phyloP scores from a whole-genome alignment of 805 yeast genomes.

The Kluyveromyces starmeri region DNA sequence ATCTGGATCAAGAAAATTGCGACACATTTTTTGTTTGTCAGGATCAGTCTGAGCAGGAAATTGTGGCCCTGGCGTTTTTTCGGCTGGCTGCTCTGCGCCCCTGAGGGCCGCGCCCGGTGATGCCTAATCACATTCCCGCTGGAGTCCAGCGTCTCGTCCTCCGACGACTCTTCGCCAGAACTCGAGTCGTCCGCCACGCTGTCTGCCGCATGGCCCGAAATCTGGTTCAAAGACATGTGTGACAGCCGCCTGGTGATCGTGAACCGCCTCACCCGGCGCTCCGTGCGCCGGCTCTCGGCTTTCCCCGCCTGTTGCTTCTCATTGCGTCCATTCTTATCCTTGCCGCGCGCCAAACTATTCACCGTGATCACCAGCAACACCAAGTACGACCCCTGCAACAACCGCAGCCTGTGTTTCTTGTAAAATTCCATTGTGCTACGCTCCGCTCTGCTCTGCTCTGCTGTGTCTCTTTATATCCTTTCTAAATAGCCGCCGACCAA shows the following conservation, averaged over 20 bases:
- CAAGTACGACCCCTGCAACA: conserved; percentile 24
- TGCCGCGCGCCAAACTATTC: conserved; percentile 9
- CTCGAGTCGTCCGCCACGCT: conserved; percentile 9
- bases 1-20: conserved; percentile 42
- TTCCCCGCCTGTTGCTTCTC: conserved; percentile 8
- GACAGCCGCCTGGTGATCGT: conserved; percentile 5
- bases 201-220: conserved; percentile 4
- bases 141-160: background rate
- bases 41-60: conserved; percentile 20
- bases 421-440: conserved; percentile 11
- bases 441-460: background rate
- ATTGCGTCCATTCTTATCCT: conserved; percentile 9
- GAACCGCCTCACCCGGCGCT: conserved; percentile 6
- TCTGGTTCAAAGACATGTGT: conserved; percentile 4
- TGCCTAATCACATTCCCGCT: background rate
- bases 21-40: conserved; percentile 24
- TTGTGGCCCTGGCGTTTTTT: conserved; percentile 6
- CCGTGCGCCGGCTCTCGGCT: conserved; percentile 2
- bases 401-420: conserved; percentile 20
- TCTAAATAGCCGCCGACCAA: too few species aligned
- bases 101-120: background rate
- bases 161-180: conserved; percentile 4
- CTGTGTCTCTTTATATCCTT: too few species aligned
- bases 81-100: background rate
- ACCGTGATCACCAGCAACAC: conserved; percentile 20